Evolutionary conservation across 164 flowering plant species (phyloP), one percentile per base, ranked within the genome.

Genomic region (Liquidambar formosana): DNA sequence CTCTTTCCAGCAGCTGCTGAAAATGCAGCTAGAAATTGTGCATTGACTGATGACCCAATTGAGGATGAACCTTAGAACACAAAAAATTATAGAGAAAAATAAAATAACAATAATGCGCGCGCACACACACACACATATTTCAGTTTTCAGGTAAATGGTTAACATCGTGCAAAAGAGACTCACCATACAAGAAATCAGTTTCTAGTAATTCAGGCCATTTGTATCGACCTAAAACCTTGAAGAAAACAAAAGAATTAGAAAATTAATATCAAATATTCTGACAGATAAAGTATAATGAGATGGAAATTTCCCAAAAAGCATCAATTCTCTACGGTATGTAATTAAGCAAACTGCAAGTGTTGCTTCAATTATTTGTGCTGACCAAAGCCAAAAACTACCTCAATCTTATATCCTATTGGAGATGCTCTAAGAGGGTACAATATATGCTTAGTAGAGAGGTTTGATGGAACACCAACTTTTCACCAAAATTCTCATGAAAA

Each of bases 11-110:
- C 79, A 49, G 97, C 97, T 59, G 94, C 85, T 45, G 98, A 78
- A 86, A 94, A 94, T 69, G 92, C 89, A 77, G 97, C 96, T 61
- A 91, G 67, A 79, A 94, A 94, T 57, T 85, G 78, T 71, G 93
- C 77, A 84, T 77, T 82, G 60, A 91, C 66, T 46, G 92, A 84
- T 67, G 93, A 72, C 44, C 98, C 97, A 77, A 94, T 80, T 58
- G 98, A 94, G 52, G 98, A 94, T 61, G 98, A 63, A 62, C 94
- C 97, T 89, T 67, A 19, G 25, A 69, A 43, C 22, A 16, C 47
- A 69, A 69, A 44, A 63, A 21, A 45, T 15, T 12, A 8, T 0
- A 60, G 61, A 54, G 6, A 33, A 12, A 3, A 6, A 49, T 43
- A n/a, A n/a, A n/a, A n/a, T n/a, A n/a, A n/a, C n/a, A n/a, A n/a